Conservation (phyloP, 1,139 yeast species). For the Saccharomyces pastorianus region DNA sequence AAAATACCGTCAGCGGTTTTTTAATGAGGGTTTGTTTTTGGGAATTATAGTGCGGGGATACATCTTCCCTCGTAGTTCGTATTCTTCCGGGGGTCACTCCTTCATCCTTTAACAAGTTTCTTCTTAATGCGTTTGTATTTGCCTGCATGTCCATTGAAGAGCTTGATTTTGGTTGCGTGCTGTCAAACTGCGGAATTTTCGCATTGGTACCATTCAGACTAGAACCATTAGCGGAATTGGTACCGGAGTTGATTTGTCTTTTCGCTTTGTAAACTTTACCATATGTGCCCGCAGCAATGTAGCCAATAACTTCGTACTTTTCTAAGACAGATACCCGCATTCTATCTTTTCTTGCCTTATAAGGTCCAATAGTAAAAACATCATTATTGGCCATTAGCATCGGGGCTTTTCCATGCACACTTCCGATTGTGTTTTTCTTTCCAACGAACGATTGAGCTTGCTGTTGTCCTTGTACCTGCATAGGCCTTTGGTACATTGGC, state of each 20-base stretch:
- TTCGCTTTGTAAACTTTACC: slow-evolving; percentile 94
- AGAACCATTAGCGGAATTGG: neutral
- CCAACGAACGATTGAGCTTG: slow-evolving; percentile 6
- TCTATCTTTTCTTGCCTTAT: slow-evolving; percentile 62
- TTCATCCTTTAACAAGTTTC: neutral
- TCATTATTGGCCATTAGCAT: slow-evolving; percentile 59
- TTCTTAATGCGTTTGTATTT: neutral
- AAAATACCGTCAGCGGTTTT: slow-evolving; percentile 28
- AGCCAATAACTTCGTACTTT: slow-evolving; percentile 82
- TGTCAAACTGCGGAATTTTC: neutral
- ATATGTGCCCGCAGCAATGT: slow-evolving; percentile 97
- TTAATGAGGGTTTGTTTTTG: slow-evolving; percentile 8
- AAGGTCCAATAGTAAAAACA: slow-evolving; percentile 65
- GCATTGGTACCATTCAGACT: neutral
- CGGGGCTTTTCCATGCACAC: slow-evolving; percentile 31
- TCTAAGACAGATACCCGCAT: slow-evolving; percentile 65
- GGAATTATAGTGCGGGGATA: slow-evolving; percentile 2
- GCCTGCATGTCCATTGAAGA: neutral
- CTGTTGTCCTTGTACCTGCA: slow-evolving; percentile 7
- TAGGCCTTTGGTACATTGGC: slow-evolving; percentile 8
- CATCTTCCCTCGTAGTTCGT: slow-evolving; percentile 3
- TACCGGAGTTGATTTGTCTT: slow-evolving; percentile 17
- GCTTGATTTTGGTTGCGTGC: neutral
- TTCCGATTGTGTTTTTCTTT: slow-evolving; percentile 8
- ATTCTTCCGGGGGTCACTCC: slow-evolving; percentile 1